phyloP scores from a whole-genome alignment of 805 yeast genomes.

The Candida pseudoglaebosa region DNA sequence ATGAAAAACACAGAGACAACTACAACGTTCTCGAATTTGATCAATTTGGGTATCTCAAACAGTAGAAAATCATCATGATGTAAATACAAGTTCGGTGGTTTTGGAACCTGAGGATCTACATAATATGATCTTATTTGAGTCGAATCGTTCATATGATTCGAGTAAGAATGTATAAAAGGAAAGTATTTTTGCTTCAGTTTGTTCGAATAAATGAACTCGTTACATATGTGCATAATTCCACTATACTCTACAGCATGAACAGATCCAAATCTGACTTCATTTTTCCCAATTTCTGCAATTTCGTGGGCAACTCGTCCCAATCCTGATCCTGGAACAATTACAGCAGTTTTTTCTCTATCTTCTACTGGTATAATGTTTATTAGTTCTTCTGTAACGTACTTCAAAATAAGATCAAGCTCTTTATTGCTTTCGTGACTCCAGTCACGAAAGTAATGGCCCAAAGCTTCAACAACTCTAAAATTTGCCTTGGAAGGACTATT shows the following conservation, averaged over 20 bases:
- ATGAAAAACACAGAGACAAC: conserved; percentile 71
- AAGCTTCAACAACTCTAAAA: conserved; percentile 50
- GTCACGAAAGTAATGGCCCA: conserved; percentile 76
- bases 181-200: conserved; percentile 15
- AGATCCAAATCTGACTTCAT: conserved; percentile 23
- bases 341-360: conserved; percentile 36
- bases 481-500: background rate
- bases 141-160: conserved; percentile 50
- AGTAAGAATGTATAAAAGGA: conserved; percentile 61
- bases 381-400: conserved; percentile 47
- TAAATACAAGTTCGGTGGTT: conserved; percentile 47
- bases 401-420: conserved; percentile 43
- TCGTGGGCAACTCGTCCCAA: conserved; percentile 73
- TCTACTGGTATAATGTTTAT: conserved; percentile 22
- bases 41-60: conserved; percentile 32
- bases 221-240: conserved; percentile 66
- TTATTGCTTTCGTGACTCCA: conserved; percentile 47
- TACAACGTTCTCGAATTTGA: conserved; percentile 42
- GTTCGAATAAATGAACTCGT: conserved; percentile 49
- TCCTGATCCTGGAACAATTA: conserved; percentile 85
- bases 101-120: conserved; percentile 19
- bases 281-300: conserved; percentile 30
- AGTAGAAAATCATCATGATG: conserved; percentile 62
- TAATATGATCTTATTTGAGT: conserved; percentile 48
- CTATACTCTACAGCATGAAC: conserved; percentile 77